Percentiles rank a stretch among this genome's conserved stretches.
Conservation (phyloP, 768 basidiomycete species). For the Pleurotus eryngii region DNA sequence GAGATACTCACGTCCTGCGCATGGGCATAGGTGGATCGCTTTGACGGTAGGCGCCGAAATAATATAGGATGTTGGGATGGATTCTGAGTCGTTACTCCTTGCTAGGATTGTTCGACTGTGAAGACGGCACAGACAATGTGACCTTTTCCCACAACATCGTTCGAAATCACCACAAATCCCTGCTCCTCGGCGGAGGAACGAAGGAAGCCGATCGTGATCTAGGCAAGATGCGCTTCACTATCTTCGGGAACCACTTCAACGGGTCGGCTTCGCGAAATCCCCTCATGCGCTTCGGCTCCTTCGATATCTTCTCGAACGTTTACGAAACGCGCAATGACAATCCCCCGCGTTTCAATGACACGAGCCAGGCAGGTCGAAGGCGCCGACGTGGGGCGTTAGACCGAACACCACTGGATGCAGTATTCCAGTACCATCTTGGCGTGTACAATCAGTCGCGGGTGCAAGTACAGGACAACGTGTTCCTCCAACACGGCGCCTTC, state of each 20-base stretch:
- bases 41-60: slow-evolving; percentile 9
- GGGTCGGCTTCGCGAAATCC: slow-evolving; percentile 15
- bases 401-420: slow-evolving; percentile 9
- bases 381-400: neutral
- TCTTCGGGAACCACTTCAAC: slow-evolving; percentile 16
- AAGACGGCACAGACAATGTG: slow-evolving; percentile 17
- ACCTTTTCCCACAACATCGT: slow-evolving; percentile 19
- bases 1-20: neutral
- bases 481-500: slow-evolving; percentile 11
- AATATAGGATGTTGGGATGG: neutral
- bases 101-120: slow-evolving; percentile 14
- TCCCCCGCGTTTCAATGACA: neutral
- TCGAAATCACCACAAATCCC: slow-evolving; percentile 16
- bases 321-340: slow-evolving; percentile 12
- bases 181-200: slow-evolving; percentile 13
- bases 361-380: neutral
- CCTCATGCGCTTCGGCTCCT: slow-evolving; percentile 16
- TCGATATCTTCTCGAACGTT: slow-evolving; percentile 15
- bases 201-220: slow-evolving; percentile 15
- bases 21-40: slow-evolving; percentile 12
- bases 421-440: slow-evolving; percentile 14
- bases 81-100: neutral
- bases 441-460: slow-evolving; percentile 14
- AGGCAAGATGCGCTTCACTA: slow-evolving; percentile 15
- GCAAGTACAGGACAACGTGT: slow-evolving; percentile 15